Conservation (phyloP, 208 protist species). For the Acanthamoeba pearcei region DNA sequence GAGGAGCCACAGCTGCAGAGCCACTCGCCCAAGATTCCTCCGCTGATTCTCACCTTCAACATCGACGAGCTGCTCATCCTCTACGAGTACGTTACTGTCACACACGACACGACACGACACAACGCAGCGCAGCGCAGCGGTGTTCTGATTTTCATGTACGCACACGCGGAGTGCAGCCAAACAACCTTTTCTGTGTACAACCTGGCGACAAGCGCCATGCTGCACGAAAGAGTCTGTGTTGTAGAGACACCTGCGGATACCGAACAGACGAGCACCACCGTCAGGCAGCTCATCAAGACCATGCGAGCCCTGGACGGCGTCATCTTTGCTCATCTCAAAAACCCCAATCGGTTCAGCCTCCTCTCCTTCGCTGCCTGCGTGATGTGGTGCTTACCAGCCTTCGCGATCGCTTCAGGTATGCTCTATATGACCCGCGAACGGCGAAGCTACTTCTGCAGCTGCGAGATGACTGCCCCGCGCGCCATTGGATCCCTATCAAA, state of each 20-base stretch:
- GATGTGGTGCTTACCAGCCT: neutral
- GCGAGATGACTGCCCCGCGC: neutral
- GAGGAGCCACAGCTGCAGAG: neutral
- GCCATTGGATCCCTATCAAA: neutral
- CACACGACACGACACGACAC: neutral
- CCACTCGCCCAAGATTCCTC: neutral
- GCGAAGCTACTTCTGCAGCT: neutral
- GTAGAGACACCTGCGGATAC: neutral
- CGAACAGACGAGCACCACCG: neutral
- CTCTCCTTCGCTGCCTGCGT: neutral
- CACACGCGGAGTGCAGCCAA: neutral
- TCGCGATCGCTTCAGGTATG: neutral
- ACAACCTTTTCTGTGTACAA: neutral
- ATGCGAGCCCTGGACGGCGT: neutral
- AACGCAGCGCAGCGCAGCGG: neutral
- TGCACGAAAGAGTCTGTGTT: neutral
- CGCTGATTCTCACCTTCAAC: slow-evolving; percentile 7
- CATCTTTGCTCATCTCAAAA: slow-evolving; percentile 27
- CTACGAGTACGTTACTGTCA: neutral
- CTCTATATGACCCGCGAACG: neutral
- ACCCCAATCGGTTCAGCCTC: neutral
- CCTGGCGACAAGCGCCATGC: neutral
- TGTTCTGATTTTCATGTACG: neutral
- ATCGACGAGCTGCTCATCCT: slow-evolving; percentile 26
- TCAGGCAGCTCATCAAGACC: neutral